phyloP scores from a whole-genome alignment of 371 early-diverging fungal species.

The Circinella minor region DNA sequence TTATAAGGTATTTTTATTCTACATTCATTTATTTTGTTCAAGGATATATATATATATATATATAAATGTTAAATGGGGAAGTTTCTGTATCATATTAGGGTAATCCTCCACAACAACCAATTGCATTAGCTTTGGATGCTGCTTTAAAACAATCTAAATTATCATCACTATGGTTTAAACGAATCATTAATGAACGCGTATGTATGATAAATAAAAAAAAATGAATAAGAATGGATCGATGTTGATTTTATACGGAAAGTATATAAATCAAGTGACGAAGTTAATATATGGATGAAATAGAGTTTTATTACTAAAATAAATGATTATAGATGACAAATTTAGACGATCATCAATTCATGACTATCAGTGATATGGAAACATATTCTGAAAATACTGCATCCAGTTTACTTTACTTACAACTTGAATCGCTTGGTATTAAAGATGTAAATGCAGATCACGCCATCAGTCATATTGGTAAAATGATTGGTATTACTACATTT shows the following conservation, averaged over 20 bases:
- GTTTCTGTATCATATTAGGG: constrained; percentile 42
- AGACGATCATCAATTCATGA: constrained; percentile 70
- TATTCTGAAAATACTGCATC: constrained; percentile 91
- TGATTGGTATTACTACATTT: constrained; percentile 80
- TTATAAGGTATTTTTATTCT: constrained; percentile 53
- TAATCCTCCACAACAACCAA: constrained; percentile 76
- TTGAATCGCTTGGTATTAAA: constrained; percentile 84
- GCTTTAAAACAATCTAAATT: constrained; percentile 54
- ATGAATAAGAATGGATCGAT: too few relatives aligned
- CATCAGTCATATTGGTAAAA: constrained; percentile 89
- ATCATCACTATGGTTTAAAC: constrained; percentile 71
- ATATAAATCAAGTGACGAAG: too few relatives aligned
- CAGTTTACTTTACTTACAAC: constrained; percentile 82
- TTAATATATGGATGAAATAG: too few relatives aligned
- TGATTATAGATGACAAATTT: constrained; percentile 67
- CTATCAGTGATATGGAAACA: constrained; percentile 79
- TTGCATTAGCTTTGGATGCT: constrained; percentile 59
- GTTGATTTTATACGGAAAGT: too few relatives aligned
- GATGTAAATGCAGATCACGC: constrained; percentile 89
- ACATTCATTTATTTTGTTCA: constrained; percentile 7
- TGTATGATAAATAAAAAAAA: constrained; percentile 14
- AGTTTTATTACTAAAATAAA: too few relatives aligned
- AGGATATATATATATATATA: too few relatives aligned
- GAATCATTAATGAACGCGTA: constrained; percentile 78
- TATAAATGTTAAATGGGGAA: too few relatives aligned